Base-by-base conservation (phyloP, 805 yeast species). In the Candida quercuum region DNA sequence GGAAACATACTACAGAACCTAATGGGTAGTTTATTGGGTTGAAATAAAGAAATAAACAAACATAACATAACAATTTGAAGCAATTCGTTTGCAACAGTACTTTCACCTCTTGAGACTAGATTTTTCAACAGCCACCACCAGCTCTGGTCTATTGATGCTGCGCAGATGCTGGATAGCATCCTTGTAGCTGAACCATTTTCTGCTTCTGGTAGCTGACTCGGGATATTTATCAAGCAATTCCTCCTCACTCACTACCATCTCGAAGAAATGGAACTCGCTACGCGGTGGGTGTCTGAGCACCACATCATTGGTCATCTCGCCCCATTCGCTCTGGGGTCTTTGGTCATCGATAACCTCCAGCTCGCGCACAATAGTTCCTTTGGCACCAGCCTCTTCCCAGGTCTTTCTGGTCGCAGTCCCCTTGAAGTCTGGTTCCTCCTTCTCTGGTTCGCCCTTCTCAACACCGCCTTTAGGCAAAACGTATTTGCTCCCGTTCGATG, bases 381-480 rank as follows among this genome's bases (percentile, higher is more conserved):
- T 73, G 18, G 85, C 85, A 0, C 99, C 99, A 0, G 95, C 93
- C 62, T 93, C 99, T 59, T 93, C 99, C 99, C 99, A 93, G 0
- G 95, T 86, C 56, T 93, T 99, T 41, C 99, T 69, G 14, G 72
- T 65, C 0, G 97, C 97, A 64, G 47, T 66, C 59, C 16, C 49
- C 34, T 28, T 18, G 15, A 39, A 46, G 20, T 46, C 49, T 5
- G 64, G 60, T 59, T n/a, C n/a, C n/a, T n/a, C n/a, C n/a, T n/a
- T n/a, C n/a, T n/a, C n/a, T n/a, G n/a, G n/a, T n/a, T 86, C 99
- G 59, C 93, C 99, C 21, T 57, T 56, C 60, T 93, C 99, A 28
- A 89, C 79, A 2, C 99, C 99, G 24, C 99, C 99, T 58, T 93
- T 93, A 5, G 99, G 99, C 4, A 93, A 60, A 7, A 93, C 86